Evolutionary conservation across 306 rosid species (phyloP), one percentile per base, ranked within the genome.

Genomic region (Ormosia emarginata): DNA sequence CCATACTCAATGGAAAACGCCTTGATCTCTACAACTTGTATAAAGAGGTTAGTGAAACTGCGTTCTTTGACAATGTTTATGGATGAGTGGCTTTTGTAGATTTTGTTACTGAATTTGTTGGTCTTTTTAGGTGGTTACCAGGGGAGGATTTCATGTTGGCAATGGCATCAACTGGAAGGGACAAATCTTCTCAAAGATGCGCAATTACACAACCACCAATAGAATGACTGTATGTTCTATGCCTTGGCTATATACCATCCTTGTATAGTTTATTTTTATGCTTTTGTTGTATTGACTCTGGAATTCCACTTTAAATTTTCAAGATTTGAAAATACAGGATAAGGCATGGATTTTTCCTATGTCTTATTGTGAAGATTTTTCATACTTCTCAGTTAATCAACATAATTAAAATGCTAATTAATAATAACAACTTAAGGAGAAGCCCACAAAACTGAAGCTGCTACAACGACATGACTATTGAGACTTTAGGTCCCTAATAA

Each of bases 121-220:
- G 72, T 71, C 43, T 61, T 65, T 55, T 64, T 81, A 95, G 99
- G 99, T 96, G 89, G 99, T 93, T 57, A 93, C 99, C 3, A 88
- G 99, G 85, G 99, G 99, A 73, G 99, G 99, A 81, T 96, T 96
- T 89, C 98, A 96, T 75, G 99, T 96, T 72, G 99, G 98, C 80
- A 96, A 96, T 76, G 99, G 98, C 81, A 96, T 96, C 92, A 96
- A 96, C 88, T 96, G 99, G 99, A 96, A 96, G 89, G 99, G 99
- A 70, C 99, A 96, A 86, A 96, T 96, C 78, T 96, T 96, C 90
- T 96, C 99, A 32, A 96, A 96, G 90, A 96, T 96, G 98, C 97
- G 95, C 79, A 93, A 96, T 84, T 96, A 91, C 88, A 96, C 99
- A 43, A 84, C 93, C 91, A 93, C 99, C 74, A 96, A 96, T 86